Conservation (phyloP, 352 stramenopile genomes). For the Phytophthora lateralis region DNA sequence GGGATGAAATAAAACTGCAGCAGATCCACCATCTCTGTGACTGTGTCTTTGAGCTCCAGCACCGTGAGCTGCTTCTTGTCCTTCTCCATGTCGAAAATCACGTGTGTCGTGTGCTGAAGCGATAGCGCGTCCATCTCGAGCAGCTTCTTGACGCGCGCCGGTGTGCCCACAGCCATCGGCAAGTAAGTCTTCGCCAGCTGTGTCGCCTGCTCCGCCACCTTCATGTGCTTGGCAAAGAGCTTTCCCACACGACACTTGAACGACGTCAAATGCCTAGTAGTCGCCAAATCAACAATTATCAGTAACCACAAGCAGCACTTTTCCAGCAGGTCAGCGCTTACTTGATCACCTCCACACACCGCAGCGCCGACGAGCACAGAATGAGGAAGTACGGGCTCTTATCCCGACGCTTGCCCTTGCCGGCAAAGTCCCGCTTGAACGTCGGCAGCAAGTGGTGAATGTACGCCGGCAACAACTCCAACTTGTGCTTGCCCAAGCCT, state of each 20-base stretch:
- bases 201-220: slow-evolving; percentile 88
- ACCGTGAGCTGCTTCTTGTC: slow-evolving; percentile 89
- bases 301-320: not conserved
- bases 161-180: slow-evolving; percentile 83
- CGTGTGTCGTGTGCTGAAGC: slow-evolving; percentile 76
- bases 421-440: slow-evolving; percentile 81
- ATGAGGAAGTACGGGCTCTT: slow-evolving; percentile 93
- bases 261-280: slow-evolving; percentile 57
- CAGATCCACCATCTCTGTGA: slow-evolving; percentile 78
- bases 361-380: slow-evolving; percentile 90
- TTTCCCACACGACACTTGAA: slow-evolving; percentile 95
- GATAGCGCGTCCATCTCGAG: slow-evolving; percentile 79
- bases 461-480: slow-evolving; percentile 74
- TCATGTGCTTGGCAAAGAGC: slow-evolving; percentile 96
- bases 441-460: slow-evolving; percentile 72
- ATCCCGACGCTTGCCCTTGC: slow-evolving; percentile 80
- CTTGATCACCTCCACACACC: slow-evolving; percentile 94
- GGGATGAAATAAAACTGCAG: slow-evolving; percentile 80
- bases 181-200: slow-evolving; percentile 75
- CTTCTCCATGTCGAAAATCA: slow-evolving; percentile 88
- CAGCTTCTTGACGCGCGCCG: slow-evolving; percentile 77
- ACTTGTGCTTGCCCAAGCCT: slow-evolving; percentile 81
- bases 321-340: slow-evolving; percentile 41
- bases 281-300: not conserved
- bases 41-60: slow-evolving; percentile 86